Percentiles rank a stretch among this genome's conserved stretches.
These are phyloP conservation scores for Neopestalotiopsis sp. DNA, from an alignment of 2,329 filamentous ascomycete genomes.

Conservation along the genomic window DNA sequence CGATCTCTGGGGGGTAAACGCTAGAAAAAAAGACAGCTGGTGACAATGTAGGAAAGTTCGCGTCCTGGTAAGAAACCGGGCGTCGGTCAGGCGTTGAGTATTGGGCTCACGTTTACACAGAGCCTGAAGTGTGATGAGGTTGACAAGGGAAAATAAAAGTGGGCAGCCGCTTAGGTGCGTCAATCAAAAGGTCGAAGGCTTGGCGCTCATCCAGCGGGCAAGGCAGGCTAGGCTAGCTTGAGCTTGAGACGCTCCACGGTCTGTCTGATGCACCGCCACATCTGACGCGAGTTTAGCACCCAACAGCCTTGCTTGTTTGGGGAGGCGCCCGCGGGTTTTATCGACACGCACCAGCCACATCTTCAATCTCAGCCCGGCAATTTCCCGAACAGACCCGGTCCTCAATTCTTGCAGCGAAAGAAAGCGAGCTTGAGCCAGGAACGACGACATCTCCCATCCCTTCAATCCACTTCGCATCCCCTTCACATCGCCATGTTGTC, in stretches of 20 bases:
- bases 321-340: background rate
- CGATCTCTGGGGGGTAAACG: background rate
- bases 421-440: constrained; percentile 19
- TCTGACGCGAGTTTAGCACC: background rate
- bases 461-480: constrained; percentile 26
- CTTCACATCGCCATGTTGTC: constrained; percentile 57
- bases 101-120: background rate
- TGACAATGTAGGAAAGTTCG: background rate
- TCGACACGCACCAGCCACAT: background rate
- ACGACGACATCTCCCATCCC: constrained; percentile 25
- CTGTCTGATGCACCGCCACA: background rate
- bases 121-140: constrained; percentile 4
- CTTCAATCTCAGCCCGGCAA: constrained; percentile 9
- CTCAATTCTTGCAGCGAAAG: constrained; percentile 19
- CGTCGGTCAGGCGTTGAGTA: background rate
- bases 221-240: background rate
- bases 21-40: background rate
- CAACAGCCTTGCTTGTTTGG: background rate
- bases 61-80: background rate
- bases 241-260: background rate
- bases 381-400: constrained; percentile 17
- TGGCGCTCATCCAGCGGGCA: background rate
- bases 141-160: constrained; percentile 1
- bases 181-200: background rate
- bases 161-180: background rate